Conservation (phyloP, 371 early-diverging fungal genomes). For the Syncephalastrum sp. region DNA sequence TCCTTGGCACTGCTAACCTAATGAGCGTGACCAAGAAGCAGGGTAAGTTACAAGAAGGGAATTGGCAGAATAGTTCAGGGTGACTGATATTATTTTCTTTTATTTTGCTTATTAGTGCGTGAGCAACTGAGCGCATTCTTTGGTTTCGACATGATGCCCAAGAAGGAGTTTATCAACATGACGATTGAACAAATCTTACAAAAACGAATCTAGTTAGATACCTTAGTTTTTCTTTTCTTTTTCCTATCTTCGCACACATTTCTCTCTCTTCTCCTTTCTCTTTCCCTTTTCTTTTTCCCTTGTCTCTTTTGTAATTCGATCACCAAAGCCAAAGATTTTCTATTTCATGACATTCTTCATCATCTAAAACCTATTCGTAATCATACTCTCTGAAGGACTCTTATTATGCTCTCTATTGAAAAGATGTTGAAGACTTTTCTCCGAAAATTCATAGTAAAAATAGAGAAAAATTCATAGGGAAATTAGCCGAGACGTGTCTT, state of each 20-base stretch:
- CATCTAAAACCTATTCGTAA: too few species aligned
- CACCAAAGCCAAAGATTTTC: too few species aligned
- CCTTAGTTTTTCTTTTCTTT: slow-evolving; percentile 8
- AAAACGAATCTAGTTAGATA: slow-evolving; percentile 39
- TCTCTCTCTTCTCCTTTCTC: slow-evolving; percentile 1
- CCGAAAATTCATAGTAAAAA: too few species aligned
- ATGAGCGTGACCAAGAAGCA: slow-evolving; percentile 85
- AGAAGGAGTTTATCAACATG: slow-evolving; percentile 86
- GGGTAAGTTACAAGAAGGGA: slow-evolving; percentile 31
- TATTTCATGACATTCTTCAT: too few species aligned
- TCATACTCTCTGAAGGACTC: too few species aligned
- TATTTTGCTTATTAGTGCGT: slow-evolving; percentile 55
- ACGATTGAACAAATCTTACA: slow-evolving; percentile 75
- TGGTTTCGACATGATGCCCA: slow-evolving; percentile 76
- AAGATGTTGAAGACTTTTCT: too few species aligned
- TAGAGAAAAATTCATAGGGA: too few species aligned
- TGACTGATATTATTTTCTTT: not conserved
- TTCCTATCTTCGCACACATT: not conserved
- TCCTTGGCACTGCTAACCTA: slow-evolving; percentile 78
- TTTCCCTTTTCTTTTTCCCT: slow-evolving; percentile 4
- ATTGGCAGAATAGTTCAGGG: not conserved
- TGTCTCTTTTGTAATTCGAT: slow-evolving; percentile 1
- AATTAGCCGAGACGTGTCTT: too few species aligned
- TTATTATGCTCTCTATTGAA: too few species aligned
- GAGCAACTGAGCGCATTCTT: slow-evolving; percentile 78